Base-by-base conservation (phyloP, 108 stramenopile genomes). In the Skeletonema menzelii region DNA sequence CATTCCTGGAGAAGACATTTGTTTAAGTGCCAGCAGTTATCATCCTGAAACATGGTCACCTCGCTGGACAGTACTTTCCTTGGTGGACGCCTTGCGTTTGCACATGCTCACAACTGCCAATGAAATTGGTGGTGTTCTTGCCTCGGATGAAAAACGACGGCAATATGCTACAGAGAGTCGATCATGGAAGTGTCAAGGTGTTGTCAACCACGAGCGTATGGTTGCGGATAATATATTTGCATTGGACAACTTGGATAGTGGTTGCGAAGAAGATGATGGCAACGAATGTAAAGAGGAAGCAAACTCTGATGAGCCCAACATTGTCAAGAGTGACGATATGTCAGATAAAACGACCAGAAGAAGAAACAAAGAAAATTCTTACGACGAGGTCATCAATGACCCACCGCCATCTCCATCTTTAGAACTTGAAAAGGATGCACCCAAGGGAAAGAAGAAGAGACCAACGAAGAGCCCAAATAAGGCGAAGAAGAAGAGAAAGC, bases 21-120 rank as follows among this genome's bases (percentile, higher is more conserved):
- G 96, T 76, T 66, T 97, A 57, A 88, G 87, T 67, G 94, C 94
- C 1, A 88, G 86, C 27, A 70, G 79, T 55, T 97, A 89, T 68
- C 96, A 97, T 79, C 93, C 90, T 0, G 96, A 97, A 80, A 75
- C 87, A 15, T 97, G 96, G 96, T 91, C 87, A 38, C 91, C 94
- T 15, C 61, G 73, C 59, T 97, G 94, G 94, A 93, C 86, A 0
- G 76, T 96, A 0, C 56, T 86, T 5, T 80, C 85, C 1, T 63
- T 96, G 34, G 82, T 94, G 2, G 75, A 92, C 47, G 87, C 90
- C 8, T 72, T 96, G 19, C 72, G 91, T 46, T 17, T 92, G 40
- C 95, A 96, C 75, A 94, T 96, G 92, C 70, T 92, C 10, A 92
- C 89, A 8, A 61, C 49, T 10, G 86, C 92, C 0, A 83, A 87